Base-by-base conservation (phyloP, 768 basidiomycete species). In the Amanita inopinata region DNA sequence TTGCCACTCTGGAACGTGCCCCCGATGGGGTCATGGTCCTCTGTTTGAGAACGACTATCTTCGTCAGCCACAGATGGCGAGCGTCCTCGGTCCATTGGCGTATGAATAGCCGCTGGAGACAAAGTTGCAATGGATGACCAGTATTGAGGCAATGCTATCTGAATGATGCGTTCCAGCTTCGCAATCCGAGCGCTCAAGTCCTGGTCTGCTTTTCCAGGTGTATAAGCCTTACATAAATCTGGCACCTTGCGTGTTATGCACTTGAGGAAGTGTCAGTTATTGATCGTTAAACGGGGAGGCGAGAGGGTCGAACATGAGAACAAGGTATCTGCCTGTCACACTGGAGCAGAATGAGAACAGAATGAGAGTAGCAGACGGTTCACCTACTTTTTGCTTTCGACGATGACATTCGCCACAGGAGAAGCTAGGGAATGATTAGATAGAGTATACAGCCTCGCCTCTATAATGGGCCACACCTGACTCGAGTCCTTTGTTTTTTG, bases 391-490 rank as follows among this genome's bases (percentile, higher is more conserved):
- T 62, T 91, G 87, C 58, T 91, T 91, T 48, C 87, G 69, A 15
- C 87, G 76, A 64, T 90, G 88, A 49, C 88, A 90, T 64, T 91
- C 87, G 12, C 83, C 83, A 45, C 86, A 88, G 6, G 85, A 87
- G 51, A 86, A 88, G 60, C 84, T 87, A 53, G 5, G 33, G 20
- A 36, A 42, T 48, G 40, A 49, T 48, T 39, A 50, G 47, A 35
- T 36, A 36, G 24, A 43, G 27, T 19, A 38, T 37, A 12, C 33
- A 31, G 36, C 31, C 33, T 42, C 41, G 35, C 39, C 22, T 22
- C 33, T 49, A n/a, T 39, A 33, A 46, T 19, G 30, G 15, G 14
- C 46, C 68, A 38, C 56, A 81, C 85, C 85, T 88, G 50, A 88
- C 85, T 63, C 85, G 68, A 20, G 79, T 83, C 46, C 85, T 61